Conservation (phyloP, 805 yeast species). For the Saccharomycopsis olivae region DNA sequence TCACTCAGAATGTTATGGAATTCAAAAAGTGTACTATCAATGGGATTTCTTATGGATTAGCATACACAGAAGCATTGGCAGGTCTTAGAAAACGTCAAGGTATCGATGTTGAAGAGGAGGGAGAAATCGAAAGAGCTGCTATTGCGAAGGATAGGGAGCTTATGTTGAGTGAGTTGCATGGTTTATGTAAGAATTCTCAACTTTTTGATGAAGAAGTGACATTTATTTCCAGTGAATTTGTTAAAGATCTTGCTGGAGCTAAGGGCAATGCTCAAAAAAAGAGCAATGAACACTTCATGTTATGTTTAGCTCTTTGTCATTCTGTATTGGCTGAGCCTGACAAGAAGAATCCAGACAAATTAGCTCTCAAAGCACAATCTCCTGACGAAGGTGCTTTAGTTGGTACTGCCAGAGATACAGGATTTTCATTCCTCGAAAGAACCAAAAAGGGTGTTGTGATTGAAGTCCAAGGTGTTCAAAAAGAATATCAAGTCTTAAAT, state of each 20-base stretch:
- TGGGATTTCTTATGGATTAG: constrained; percentile 64
- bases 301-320: constrained; percentile 68
- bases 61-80: constrained; percentile 75
- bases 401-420: constrained; percentile 69
- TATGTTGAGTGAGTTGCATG: constrained; percentile 42
- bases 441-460: constrained; percentile 60
- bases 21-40: constrained; percentile 71
- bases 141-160: constrained; percentile 46
- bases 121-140: constrained; percentile 37
- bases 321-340: constrained; percentile 64
- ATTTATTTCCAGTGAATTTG: constrained; percentile 57
- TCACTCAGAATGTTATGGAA: constrained; percentile 92
- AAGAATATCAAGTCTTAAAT: constrained; percentile 63
- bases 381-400: constrained; percentile 86
- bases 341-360: constrained; percentile 44
- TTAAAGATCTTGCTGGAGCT: constrained; percentile 46
- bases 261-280: constrained; percentile 42
- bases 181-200: constrained; percentile 29
- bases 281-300: constrained; percentile 64
- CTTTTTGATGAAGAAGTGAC: constrained; percentile 42
- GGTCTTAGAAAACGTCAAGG: constrained; percentile 76
- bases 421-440: constrained; percentile 53
- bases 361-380: constrained; percentile 62
- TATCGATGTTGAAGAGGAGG: constrained; percentile 56
- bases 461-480: constrained; percentile 57